Base-by-base conservation (phyloP, 2,329 filamentous ascomycete species). In the Cladosporium velox region DNA sequence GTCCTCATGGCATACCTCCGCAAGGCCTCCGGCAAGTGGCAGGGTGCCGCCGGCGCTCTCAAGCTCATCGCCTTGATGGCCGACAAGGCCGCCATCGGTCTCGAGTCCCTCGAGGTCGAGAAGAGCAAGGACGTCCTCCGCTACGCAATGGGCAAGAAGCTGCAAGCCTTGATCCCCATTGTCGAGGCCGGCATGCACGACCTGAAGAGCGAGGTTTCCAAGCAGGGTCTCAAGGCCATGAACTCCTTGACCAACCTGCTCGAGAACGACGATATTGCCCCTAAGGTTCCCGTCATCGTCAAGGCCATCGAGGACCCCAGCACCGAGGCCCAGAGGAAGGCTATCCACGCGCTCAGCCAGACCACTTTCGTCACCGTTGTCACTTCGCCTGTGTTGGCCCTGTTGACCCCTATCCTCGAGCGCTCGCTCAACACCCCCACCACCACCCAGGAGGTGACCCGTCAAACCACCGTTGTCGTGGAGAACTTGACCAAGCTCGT, bases 401-500 rank as follows among this genome's bases (percentile, higher is more conserved):
- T 99, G 65, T 86, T 99, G 65, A 99, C 95, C 1, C 95, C 95
- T 55, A 90, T 98, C 72, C 88, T 99, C 32, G 95, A 98, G 82
- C 90, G 95, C 72, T 92, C 93, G 21, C 86, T 99, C 68, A 97
- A 97, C 83, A 94, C 90, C 68, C 95, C 94, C 10, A 87, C 87
- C 18, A 99, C 95, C 4, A 86, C 91, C 3, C 95, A 99, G 78
- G 95, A 99, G 81, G 93, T 98, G 26, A 85, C 97, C 65, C 90
- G 95, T 68, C 94, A 97, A 81, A 97, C 95, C 2, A 93, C 96
- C 34, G 93, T 99, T 64, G 96, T 99, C 61, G 91, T 95, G 24
- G 95, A 99, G 82, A 99, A 99, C 82, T 84, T 99, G 82, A 99
- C 95, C 68, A 98, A 97, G 83, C 88, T 99, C 35, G 95, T 99